phyloP scores from a whole-genome alignment of 805 yeast species.

The Teunomyces lycoperdinae region DNA sequence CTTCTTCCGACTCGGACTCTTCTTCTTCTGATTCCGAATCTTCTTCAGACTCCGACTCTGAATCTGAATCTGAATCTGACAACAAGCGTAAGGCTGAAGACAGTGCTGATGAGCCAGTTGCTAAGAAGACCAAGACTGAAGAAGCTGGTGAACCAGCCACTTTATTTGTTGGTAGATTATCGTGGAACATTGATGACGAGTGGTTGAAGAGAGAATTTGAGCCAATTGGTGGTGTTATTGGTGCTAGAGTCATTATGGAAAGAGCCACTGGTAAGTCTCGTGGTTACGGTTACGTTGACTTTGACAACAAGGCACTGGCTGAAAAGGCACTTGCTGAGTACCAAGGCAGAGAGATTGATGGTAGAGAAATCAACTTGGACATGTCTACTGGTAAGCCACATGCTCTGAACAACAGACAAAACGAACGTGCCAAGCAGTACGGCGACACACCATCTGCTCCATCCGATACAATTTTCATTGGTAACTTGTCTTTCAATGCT shows the following conservation, averaged over 20 bases:
- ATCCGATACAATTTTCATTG: conserved; percentile 92
- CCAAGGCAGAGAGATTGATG: conserved; percentile 95
- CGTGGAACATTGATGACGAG: conserved; percentile 95
- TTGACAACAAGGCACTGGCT: conserved; percentile 71
- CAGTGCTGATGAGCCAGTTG: conserved; percentile 23
- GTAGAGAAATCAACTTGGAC: conserved; percentile 93
- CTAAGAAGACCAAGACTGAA: conserved; percentile 54
- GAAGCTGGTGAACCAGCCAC: conserved; percentile 69
- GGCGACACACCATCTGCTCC: conserved; percentile 93
- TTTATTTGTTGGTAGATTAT: conserved; percentile 92
- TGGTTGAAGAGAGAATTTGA: conserved; percentile 90
- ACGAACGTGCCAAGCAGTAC: conserved; percentile 80
- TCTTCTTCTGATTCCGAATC: conserved; percentile 32
- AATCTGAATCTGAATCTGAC: conserved; percentile 32
- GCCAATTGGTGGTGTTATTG: conserved; percentile 71
- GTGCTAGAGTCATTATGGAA: conserved; percentile 93
- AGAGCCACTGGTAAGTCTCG: conserved; percentile 89
- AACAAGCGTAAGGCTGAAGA: conserved; percentile 20
- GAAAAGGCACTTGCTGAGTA: conserved; percentile 79
- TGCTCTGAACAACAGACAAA: conserved; percentile 48
- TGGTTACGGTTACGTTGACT: conserved; percentile 98
- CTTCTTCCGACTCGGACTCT: conserved; percentile 17
- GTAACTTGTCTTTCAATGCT: conserved; percentile 91
- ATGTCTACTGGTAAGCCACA: conserved; percentile 83
- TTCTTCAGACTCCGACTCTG: conserved; percentile 30